Evolutionary conservation across 2,329 filamentous ascomycete genomes (phyloP).

Genomic region (Stachybotrys chlorohalonatus): DNA sequence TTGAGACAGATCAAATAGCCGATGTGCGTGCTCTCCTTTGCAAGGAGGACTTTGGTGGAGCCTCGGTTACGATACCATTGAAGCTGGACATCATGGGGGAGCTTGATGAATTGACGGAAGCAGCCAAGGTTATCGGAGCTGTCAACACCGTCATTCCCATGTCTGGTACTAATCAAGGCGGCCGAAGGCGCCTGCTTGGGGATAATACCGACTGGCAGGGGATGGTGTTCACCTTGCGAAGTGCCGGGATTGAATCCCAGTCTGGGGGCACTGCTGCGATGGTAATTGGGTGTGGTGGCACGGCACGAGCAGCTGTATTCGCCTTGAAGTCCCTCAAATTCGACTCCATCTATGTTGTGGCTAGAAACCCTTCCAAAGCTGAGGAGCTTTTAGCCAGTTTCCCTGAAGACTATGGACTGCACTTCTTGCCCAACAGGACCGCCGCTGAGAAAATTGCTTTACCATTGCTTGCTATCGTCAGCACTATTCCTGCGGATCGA

Average conservation of each 20-base stretch:
- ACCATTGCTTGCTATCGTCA: constrained; percentile 58
- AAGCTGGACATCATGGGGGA: constrained; percentile 81
- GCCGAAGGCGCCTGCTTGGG: constrained; percentile 54
- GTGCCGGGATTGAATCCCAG: constrained; percentile 48
- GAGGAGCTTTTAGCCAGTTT: constrained; percentile 61
- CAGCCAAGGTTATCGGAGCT: constrained; percentile 77
- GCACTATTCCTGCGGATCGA: constrained; percentile 82
- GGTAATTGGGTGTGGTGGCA: constrained; percentile 86
- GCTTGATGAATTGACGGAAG: constrained; percentile 69
- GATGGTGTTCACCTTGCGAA: constrained; percentile 72
- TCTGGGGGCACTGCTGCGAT: constrained; percentile 46
- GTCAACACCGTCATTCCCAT: constrained; percentile 85
- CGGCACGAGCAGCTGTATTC: constrained; percentile 83
- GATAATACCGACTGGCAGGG: constrained; percentile 96
- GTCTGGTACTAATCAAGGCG: constrained; percentile 21
- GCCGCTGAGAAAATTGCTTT: constrained; percentile 43
- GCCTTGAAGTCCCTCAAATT: constrained; percentile 78
- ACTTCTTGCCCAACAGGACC: constrained; percentile 43
- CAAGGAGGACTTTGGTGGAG: constrained; percentile 73
- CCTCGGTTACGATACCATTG: constrained; percentile 89
- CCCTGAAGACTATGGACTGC: constrained; percentile 61
- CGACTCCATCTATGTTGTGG: constrained; percentile 78
- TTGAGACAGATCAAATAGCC: constrained; percentile 61
- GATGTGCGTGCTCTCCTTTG: constrained; percentile 59
- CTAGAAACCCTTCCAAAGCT: constrained; percentile 63